These are phyloP conservation scores for Kazachstania sp. DNA, from an alignment of 1,139 yeast species.

Conservation along the genomic window DNA sequence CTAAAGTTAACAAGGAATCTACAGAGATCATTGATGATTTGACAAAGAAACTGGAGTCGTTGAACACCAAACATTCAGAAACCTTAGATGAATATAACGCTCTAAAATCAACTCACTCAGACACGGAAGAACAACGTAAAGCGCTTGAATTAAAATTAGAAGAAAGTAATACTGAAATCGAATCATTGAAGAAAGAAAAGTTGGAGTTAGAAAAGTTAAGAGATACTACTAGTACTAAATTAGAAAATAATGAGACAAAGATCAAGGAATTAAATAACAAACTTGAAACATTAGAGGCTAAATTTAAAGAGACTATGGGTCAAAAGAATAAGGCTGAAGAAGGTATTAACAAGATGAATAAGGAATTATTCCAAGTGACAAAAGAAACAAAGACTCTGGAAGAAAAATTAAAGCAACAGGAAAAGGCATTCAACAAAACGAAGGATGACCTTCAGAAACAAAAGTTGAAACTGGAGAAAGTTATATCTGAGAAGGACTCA, in stretches of 20 bases:
- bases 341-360: slow-evolving; percentile 84
- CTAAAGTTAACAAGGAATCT: slow-evolving; percentile 10
- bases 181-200: slow-evolving; percentile 9
- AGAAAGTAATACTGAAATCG: neutral
- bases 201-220: slow-evolving; percentile 6
- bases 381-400: slow-evolving; percentile 51
- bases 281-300: slow-evolving; percentile 11
- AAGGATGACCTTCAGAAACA: slow-evolving; percentile 29
- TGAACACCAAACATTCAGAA: slow-evolving; percentile 21
- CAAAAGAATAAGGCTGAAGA: slow-evolving; percentile 68
- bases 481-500: slow-evolving; percentile 16
- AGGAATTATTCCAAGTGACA: slow-evolving; percentile 63
- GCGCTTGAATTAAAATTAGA: slow-evolving; percentile 2
- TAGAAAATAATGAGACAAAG: slow-evolving; percentile 7
- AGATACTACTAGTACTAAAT: slow-evolving; percentile 4
- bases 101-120: slow-evolving; percentile 6
- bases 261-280: slow-evolving; percentile 9
- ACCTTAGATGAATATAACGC: slow-evolving; percentile 8
- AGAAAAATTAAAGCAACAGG: slow-evolving; percentile 36
- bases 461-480: slow-evolving; percentile 18
- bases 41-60: slow-evolving; percentile 8
- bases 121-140: neutral
- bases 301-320: slow-evolving; percentile 13
- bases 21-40: slow-evolving; percentile 8
- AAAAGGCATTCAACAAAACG: slow-evolving; percentile 33